Base-by-base conservation (phyloP, 2,329 filamentous ascomycete species). In the Aureobasidium sp. region DNA sequence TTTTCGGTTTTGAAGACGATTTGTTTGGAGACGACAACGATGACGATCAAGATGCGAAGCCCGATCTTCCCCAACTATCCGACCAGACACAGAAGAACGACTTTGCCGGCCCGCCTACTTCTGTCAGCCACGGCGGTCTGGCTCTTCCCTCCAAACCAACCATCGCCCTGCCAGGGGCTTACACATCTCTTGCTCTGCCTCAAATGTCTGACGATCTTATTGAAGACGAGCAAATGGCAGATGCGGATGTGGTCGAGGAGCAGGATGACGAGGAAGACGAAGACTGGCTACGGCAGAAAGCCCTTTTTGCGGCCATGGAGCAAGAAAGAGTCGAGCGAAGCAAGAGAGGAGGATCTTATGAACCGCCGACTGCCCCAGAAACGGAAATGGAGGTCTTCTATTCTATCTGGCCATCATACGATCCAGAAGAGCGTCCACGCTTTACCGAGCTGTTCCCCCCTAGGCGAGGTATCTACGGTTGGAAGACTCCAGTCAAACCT, bases 381-480 rank as follows among this genome's bases (percentile, higher is more conserved):
- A 89, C 85, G 25, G 81, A 85, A 23, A 83, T 87, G 64, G 90
- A 95, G 63, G 78, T 92, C 1, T 80, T 96, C 57, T 86, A 88
- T 66, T 86, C 89, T 40, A 81, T 89, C 23, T 97, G 88, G 77
- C 93, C 94, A 1, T 81, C 83, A 9, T 97, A 93, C 71, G 84
- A 90, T 65, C 84, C 85, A 54, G 84, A 90, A 38, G 82, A 85
- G 38, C 83, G 88, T 19, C 84, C 94, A 29, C 84, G 85, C 43
- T 96, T 92, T 77, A 88, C 89, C 67, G 85, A 91, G 62, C 78
- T 97, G 6, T 84, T 99, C 37, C 90, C 90, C 2, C 85, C 88
- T 6, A 91, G 92, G 71, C 85, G 85, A 66, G 88, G 90, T 1
- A 81, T 85, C 59, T 93, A 89, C 73, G 81, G 88, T 63, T 86